Conservation (phyloP, 192 early-diverging fungal species). For the Linnemannia hyalina region DNA sequence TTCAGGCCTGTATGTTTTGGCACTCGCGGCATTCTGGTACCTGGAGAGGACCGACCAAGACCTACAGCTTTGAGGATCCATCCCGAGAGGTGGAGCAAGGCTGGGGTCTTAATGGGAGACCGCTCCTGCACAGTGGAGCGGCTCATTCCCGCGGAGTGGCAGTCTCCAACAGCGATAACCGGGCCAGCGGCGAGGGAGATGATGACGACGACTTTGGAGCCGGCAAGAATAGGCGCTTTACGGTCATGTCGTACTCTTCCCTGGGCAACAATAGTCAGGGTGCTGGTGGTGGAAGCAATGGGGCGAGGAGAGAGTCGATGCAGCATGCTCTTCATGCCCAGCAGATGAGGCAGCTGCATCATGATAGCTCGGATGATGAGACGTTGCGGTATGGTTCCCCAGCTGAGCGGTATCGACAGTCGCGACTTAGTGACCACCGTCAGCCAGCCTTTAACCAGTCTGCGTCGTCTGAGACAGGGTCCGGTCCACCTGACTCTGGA, state of each 20-base stretch:
- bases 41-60: constrained; percentile 44
- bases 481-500: background rate
- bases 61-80: constrained; percentile 47
- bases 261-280: constrained; percentile 23
- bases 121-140: constrained; percentile 9
- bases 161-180: background rate
- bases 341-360: background rate
- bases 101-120: constrained; percentile 33
- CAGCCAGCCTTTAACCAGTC: constrained; percentile 5
- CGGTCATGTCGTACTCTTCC: constrained; percentile 39
- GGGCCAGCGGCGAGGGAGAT: constrained; percentile 3
- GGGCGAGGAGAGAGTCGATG: constrained; percentile 6
- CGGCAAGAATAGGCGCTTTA: constrained; percentile 25
- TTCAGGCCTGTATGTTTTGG: constrained; percentile 48
- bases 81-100: constrained; percentile 12
- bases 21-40: constrained; percentile 16
- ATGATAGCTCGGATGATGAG: constrained; percentile 25
- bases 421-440: constrained; percentile 21
- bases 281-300: background rate
- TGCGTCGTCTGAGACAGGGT: background rate
- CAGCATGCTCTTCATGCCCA: constrained; percentile 23
- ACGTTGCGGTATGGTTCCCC: constrained; percentile 30
- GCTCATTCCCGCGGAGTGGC: constrained; percentile 6
- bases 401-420: constrained; percentile 40
- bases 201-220: constrained; percentile 4